A percentile compares a stretch with the other conserved stretches of the same genome.
Conservation (phyloP, 2,329 filamentous ascomycete species). For the Aaosphaeria pasadenensis region DNA sequence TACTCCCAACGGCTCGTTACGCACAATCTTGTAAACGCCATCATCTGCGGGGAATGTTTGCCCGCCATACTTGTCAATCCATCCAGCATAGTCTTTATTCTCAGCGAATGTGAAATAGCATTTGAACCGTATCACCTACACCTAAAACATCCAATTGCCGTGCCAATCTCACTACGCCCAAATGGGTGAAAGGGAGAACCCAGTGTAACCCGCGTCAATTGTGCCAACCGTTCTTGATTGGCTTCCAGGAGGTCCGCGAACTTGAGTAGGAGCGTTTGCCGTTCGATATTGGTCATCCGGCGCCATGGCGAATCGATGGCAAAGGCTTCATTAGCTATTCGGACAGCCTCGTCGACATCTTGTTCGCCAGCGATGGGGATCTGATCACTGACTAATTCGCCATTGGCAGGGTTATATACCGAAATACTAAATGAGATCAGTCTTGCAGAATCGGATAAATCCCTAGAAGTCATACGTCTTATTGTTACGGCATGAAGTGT, state of each 20-base stretch:
- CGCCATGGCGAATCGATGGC: background rate
- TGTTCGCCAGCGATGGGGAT: constrained; percentile 4
- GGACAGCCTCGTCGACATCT: constrained; percentile 8
- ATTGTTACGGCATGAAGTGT: background rate
- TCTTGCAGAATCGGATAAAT: background rate
- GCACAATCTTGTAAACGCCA: background rate
- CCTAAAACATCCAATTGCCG: constrained; percentile 1
- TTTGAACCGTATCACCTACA: background rate
- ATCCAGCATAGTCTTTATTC: background rate
- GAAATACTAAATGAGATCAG: background rate
- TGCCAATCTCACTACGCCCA: background rate
- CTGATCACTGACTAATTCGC: constrained; percentile 1
- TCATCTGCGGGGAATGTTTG: background rate
- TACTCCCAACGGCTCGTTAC: background rate
- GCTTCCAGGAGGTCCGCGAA: constrained; percentile 10
- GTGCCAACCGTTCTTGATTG: background rate
- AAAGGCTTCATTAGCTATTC: constrained; percentile 3
- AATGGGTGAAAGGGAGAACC: background rate
- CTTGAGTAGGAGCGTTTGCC: background rate
- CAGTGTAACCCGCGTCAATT: background rate
- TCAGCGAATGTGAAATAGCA: background rate
- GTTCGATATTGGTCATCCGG: constrained; percentile 3
- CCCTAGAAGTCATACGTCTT: background rate
- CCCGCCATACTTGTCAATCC: background rate
- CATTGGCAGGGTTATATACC: background rate